Percentiles rank a stretch among this genome's conserved stretches.
phyloP scores from a whole-genome alignment of 441 rosid genomes.

The Corymbia calophylla region DNA sequence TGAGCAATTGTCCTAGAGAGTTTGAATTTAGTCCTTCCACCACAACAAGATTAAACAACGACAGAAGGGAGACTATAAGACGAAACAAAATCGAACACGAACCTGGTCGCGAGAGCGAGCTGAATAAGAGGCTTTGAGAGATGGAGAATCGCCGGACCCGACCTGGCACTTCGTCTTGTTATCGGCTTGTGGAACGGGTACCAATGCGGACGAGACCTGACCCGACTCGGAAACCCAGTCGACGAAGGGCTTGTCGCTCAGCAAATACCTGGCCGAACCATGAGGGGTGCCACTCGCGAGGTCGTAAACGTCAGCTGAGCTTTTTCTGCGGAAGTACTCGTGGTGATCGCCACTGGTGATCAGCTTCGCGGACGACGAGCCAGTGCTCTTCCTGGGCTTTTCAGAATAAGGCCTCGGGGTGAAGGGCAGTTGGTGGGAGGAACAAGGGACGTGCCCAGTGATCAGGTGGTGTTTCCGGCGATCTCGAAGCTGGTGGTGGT shows the following conservation, averaged over 20 bases:
- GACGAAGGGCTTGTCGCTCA: conserved; percentile 38
- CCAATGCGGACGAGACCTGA: conserved; percentile 7
- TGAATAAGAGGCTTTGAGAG: neutral
- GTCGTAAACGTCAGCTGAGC: conserved; percentile 49
- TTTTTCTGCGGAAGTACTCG: conserved; percentile 31
- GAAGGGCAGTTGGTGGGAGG: conserved; percentile 43
- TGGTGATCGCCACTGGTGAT: neutral
- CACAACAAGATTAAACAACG: neutral
- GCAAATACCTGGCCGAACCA: conserved; percentile 48
- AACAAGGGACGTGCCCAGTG: conserved; percentile 27
- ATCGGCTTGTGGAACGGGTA: neutral
- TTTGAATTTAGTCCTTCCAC: neutral
- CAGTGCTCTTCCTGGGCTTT: conserved; percentile 5
- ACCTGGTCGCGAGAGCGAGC: conserved; percentile 7
- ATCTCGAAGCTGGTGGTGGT: conserved; percentile 4
- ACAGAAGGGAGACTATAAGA: conserved; percentile 20
- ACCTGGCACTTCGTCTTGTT: neutral
- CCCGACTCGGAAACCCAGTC: conserved; percentile 41
- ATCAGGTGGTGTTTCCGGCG: neutral
- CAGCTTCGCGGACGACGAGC: conserved; percentile 7
- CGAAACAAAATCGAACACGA: neutral
- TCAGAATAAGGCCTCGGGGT: conserved; percentile 29
- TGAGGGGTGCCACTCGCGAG: conserved; percentile 11
- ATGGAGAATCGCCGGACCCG: neutral
- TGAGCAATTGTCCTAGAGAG: neutral